A percentile compares a stretch with the other conserved stretches of the same genome.
phyloP scores from a whole-genome alignment of 2,329 filamentous ascomycete genomes.

The Botrytis deweyae region DNA sequence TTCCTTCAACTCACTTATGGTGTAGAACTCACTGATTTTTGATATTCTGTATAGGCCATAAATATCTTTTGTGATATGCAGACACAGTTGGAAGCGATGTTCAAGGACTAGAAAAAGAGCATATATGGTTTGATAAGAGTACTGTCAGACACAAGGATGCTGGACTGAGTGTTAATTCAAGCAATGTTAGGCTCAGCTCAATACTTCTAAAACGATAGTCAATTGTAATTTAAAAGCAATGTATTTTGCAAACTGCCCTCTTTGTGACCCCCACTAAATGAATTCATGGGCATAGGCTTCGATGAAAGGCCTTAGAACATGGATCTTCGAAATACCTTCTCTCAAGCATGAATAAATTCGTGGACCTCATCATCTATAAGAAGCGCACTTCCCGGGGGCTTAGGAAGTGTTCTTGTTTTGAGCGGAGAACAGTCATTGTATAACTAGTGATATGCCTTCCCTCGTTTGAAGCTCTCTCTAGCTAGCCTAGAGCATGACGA shows the following conservation, averaged over 20 bases:
- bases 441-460: not conserved
- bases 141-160: not conserved
- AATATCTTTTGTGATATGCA: conserved; percentile 59
- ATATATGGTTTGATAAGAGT: not conserved
- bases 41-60: conserved; percentile 46
- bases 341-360: not conserved
- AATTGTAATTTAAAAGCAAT: not conserved
- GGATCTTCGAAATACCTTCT: not conserved
- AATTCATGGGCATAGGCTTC: not conserved
- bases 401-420: not conserved
- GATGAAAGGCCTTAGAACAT: fast-evolving
- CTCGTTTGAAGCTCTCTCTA: not conserved
- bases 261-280: not conserved
- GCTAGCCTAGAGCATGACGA: not conserved
- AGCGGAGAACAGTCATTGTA: no score
- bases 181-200: not conserved
- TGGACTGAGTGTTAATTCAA: not conserved
- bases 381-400: no score
- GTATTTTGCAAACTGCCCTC: not conserved
- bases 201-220: not conserved
- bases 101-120: conserved; percentile 40
- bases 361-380: not conserved
- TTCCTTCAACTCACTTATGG: no score
- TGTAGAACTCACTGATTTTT: not conserved
- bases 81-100: conserved; percentile 47